These are phyloP conservation scores for Aspergillus flavus DNA, from an alignment of 2,329 filamentous ascomycete species.

Conservation along the genomic window DNA sequence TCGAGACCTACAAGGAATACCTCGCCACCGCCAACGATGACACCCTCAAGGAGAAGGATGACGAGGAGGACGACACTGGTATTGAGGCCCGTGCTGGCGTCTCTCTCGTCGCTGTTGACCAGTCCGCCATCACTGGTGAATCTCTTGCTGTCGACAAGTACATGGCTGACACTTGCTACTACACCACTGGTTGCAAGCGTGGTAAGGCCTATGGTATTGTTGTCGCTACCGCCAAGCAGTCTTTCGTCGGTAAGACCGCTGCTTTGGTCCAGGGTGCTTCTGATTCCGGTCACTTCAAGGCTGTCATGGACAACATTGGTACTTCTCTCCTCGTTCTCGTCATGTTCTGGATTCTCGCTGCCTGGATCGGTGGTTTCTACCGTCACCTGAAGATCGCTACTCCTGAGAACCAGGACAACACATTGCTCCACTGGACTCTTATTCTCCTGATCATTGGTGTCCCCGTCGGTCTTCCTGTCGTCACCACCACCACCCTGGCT, in stretches of 20 bases:
- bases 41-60: slow-evolving; percentile 60
- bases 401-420: slow-evolving; percentile 58
- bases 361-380: slow-evolving; percentile 81
- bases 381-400: slow-evolving; percentile 64
- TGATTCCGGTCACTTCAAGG: slow-evolving; percentile 79
- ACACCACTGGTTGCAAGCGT: slow-evolving; percentile 80
- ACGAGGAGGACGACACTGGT: slow-evolving; percentile 57
- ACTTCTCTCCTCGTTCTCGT: slow-evolving; percentile 73
- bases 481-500: slow-evolving; percentile 75
- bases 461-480: slow-evolving; percentile 76
- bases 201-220: slow-evolving; percentile 73
- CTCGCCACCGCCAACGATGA: slow-evolving; percentile 63
- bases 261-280: slow-evolving; percentile 73
- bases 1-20: slow-evolving; percentile 68
- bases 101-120: slow-evolving; percentile 70
- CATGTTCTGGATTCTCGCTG: slow-evolving; percentile 73
- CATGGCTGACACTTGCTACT: slow-evolving; percentile 75
- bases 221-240: slow-evolving; percentile 68
- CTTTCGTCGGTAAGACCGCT: slow-evolving; percentile 76
- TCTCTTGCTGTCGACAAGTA: slow-evolving; percentile 65
- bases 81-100: slow-evolving; percentile 64
- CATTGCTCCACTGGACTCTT: slow-evolving; percentile 68
- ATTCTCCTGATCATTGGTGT: slow-evolving; percentile 78
- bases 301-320: slow-evolving; percentile 81
- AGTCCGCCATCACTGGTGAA: slow-evolving; percentile 80